Conservation (phyloP, 495 filamentous ascomycete genomes). For the Talaromyces thailandensis region DNA sequence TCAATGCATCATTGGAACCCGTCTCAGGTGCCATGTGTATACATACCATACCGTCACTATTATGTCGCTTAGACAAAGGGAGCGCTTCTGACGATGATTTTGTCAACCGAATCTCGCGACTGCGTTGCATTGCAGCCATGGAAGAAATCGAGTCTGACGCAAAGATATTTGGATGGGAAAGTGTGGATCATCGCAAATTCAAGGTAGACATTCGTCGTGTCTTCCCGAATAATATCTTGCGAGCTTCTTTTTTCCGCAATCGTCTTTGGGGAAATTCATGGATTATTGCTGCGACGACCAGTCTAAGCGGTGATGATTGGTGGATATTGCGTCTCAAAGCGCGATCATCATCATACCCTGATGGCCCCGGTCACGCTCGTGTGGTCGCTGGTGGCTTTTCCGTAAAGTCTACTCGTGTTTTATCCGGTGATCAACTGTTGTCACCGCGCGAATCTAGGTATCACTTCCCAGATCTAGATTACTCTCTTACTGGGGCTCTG, state of each 20-base stretch:
- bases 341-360: constrained; percentile 1
- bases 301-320: constrained; percentile 67
- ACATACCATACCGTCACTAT: constrained; percentile 25
- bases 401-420: constrained; percentile 3
- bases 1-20: constrained; percentile 60
- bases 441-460: constrained; percentile 14
- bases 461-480: constrained; percentile 25
- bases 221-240: constrained; percentile 50
- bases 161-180: constrained; percentile 53
- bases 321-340: constrained; percentile 55
- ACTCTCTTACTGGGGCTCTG: constrained; percentile 31
- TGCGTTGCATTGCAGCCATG: constrained; percentile 48
- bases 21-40: constrained; percentile 37
- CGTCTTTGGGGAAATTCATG: constrained; percentile 54
- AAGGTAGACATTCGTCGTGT: constrained; percentile 49
- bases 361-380: background rate
- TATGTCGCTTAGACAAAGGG: constrained; percentile 40
- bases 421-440: constrained; percentile 7
- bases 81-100: constrained; percentile 42
- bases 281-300: constrained; percentile 59
- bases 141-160: constrained; percentile 55
- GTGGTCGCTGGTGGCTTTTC: constrained; percentile 1
- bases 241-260: constrained; percentile 56
- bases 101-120: constrained; percentile 37
- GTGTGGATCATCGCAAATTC: constrained; percentile 42